Conservation (phyloP, 352 stramenopile species). For the Phytopythium montanum region DNA sequence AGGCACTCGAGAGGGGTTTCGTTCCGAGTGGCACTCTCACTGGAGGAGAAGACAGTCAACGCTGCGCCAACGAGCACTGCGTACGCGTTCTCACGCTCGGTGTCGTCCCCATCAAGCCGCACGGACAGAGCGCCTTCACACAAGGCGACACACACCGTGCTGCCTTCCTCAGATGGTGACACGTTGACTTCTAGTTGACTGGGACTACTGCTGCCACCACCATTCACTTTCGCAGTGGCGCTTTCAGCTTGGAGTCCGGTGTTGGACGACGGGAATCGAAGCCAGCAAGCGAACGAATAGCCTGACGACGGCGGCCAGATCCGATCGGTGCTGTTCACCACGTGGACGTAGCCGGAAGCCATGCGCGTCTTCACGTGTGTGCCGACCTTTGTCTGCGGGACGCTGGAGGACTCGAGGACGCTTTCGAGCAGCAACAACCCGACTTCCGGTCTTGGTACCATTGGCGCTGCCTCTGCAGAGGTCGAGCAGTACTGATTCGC, state of each 20-base stretch:
- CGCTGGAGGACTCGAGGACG: conserved; percentile 31
- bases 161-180: neutral
- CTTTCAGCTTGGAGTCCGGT: neutral
- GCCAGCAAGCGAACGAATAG: conserved; percentile 78
- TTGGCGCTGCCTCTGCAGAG: neutral
- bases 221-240: neutral
- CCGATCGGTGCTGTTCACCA: conserved; percentile 56
- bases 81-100: conserved; percentile 33
- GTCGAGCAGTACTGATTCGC: conserved; percentile 16
- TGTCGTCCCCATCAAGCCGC: conserved; percentile 33
- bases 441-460: conserved; percentile 13
- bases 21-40: conserved; percentile 26
- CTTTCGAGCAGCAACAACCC: conserved; percentile 43
- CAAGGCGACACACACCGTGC: conserved; percentile 33
- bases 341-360: conserved; percentile 59
- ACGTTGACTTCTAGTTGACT: neutral
- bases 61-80: conserved; percentile 57
- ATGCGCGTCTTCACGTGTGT: conserved; percentile 45
- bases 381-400: conserved; percentile 53
- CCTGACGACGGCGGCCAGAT: conserved; percentile 66
- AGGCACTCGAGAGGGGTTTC: conserved; percentile 31
- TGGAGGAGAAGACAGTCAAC: conserved; percentile 54
- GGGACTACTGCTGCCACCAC: conserved; percentile 1
- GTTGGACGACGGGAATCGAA: conserved; percentile 37
- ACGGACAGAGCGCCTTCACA: conserved; percentile 58